Conservation (phyloP, 306 rosid genomes). For the Cyamopsis tetragonoloba region DNA sequence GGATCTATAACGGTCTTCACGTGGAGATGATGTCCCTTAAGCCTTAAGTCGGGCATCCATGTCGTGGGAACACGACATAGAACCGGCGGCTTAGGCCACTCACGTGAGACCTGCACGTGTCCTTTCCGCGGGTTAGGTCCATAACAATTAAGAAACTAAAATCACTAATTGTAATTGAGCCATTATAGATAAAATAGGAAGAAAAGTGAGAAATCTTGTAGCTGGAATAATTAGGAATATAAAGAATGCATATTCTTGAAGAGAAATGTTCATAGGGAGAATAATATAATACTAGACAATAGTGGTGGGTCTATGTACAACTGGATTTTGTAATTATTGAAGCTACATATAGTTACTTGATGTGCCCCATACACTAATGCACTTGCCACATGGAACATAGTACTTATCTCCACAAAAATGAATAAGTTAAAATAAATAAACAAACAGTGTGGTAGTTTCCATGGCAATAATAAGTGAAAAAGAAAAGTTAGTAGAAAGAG, state of each 20-base stretch:
- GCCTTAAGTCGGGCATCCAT: no score
- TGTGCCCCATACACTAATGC: conserved; percentile 35
- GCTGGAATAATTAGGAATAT: conserved; percentile 25
- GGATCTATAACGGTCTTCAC: no score
- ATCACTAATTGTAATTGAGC: no score
- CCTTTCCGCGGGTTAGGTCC: no score
- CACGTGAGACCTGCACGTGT: no score
- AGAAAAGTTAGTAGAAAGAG: conserved; percentile 22
- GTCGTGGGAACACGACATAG: no score
- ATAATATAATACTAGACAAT: conserved; percentile 42
- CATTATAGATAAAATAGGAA: no score
- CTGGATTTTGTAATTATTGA: conserved; percentile 49
- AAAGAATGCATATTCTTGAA: conserved; percentile 23
- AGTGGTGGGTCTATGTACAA: conserved; percentile 49
- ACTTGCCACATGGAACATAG: conserved; percentile 28
- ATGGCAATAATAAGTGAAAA: conserved; percentile 1
- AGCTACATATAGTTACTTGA: conserved; percentile 33
- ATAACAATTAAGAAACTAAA: no score
- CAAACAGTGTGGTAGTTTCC: conserved; percentile 2
- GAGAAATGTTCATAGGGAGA: conserved; percentile 56
- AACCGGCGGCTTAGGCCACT: no score
- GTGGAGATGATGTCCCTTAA: no score
- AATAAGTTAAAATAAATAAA: neutral
- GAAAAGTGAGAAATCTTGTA: conserved; percentile 3
- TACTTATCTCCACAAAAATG: conserved; percentile 19